phyloP scores from a whole-genome alignment of 2,329 filamentous ascomycete genomes.

The Monosporascus sp. region DNA sequence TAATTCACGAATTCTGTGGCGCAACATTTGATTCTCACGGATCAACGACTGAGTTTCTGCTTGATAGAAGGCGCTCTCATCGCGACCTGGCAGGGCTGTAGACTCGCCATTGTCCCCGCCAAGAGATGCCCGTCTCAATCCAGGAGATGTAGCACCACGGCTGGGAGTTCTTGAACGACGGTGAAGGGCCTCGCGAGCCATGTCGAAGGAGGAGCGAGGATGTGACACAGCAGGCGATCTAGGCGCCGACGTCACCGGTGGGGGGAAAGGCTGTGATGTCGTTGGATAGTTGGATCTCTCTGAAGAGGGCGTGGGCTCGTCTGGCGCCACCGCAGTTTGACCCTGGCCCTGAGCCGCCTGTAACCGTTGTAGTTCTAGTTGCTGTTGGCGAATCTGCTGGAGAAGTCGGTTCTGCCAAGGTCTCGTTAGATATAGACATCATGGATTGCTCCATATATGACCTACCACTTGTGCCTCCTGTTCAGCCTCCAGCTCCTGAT shows the following conservation, averaged over 20 bases:
- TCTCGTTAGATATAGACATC: constrained; percentile 2
- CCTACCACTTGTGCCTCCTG: constrained; percentile 72
- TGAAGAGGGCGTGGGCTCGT: constrained; percentile 44
- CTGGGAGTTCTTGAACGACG: constrained; percentile 56
- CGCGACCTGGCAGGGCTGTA: constrained; percentile 58
- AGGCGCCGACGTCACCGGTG: constrained; percentile 40
- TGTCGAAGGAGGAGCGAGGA: constrained; percentile 55
- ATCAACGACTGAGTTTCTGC: constrained; percentile 74
- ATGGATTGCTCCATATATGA: constrained; percentile 4
- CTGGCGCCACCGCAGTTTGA: constrained; percentile 40
- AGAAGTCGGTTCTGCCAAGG: constrained; percentile 64
- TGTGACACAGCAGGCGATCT: constrained; percentile 46
- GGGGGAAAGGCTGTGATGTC: constrained; percentile 30
- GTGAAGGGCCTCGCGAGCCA: constrained; percentile 50
- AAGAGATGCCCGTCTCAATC: constrained; percentile 53
- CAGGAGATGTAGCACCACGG: constrained; percentile 48
- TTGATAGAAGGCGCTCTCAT: constrained; percentile 76
- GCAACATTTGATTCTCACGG: constrained; percentile 78
- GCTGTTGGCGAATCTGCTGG: constrained; percentile 70
- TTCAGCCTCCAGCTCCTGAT: constrained; percentile 74
- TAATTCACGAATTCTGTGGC: constrained; percentile 66
- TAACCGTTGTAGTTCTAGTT: constrained; percentile 62
- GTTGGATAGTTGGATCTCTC: constrained; percentile 37
- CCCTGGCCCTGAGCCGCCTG: constrained; percentile 39
- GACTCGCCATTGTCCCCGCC: constrained; percentile 54